Base-by-base conservation (phyloP, 495 filamentous ascomycete species). In the Trichoderma erinaceum region DNA sequence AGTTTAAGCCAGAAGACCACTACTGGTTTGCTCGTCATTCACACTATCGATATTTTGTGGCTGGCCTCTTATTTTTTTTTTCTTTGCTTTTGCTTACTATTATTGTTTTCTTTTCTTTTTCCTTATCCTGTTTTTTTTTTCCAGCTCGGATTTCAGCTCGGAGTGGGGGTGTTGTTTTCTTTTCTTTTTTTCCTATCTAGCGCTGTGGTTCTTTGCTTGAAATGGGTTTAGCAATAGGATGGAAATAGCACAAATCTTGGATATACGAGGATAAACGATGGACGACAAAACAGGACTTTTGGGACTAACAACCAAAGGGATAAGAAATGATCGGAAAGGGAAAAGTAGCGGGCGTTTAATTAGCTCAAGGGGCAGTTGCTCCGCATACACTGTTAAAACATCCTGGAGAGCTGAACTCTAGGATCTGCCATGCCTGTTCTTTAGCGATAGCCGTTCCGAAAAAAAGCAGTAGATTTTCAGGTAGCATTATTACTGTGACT, bases 371-470 rank as follows among this genome's bases (percentile, higher is more conserved):
- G 48, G 48, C 48, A 10, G n/a, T 3, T 10, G 18, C n/a, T 21
- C 48, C 48, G 21, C 21, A n/a, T 23, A n/a, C n/a, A 23, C 3
- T 16, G 6, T 52, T 52, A 6, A 18, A 48, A 7, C 48, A 52
- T 25, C 48, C 48, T n/a, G 21, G 48, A 52, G 48, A 52, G 48
- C 48, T 52, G 48, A 52, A 52, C 48, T 52, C 48, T 52, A n/a
- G 48, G 48, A 52, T 52, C 48, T 52, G 48, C 48, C 18, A 52
- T 52, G 48, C 8, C 48, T 52, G 15, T n/a, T 52, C 18, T 21
- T 23, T 21, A n/a, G 18, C 18, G 48, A 23, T 23, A n/a, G 3
- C n/a, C 48, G 15, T 52, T 21, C 48, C 48, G 48, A 52, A 52
- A 23, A 23, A 52, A 10, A 23, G 16, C n/a, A 10, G 21, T 52